Evolutionary conservation across 2,329 filamentous ascomycete genomes (phyloP).

Genomic region (Fusarium clavum): DNA sequence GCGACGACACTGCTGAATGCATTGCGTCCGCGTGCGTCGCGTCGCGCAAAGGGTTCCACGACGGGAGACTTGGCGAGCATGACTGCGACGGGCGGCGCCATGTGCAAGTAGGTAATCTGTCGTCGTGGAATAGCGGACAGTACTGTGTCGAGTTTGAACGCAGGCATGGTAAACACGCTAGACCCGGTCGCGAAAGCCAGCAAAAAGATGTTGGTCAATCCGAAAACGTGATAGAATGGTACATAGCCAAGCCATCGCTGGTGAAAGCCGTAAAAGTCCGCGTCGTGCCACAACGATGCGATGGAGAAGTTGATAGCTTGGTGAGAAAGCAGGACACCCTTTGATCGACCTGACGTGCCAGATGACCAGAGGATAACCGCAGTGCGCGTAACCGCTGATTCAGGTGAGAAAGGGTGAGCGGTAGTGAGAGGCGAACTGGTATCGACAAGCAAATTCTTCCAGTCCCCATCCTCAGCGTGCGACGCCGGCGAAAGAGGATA

Average conservation of each 20-base stretch:
- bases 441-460: conserved; percentile 67
- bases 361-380: conserved; percentile 61
- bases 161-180: conserved; percentile 75
- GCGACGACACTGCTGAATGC: conserved; percentile 68
- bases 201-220: conserved; percentile 68
- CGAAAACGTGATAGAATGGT: conserved; percentile 76
- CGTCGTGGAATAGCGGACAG: conserved; percentile 70
- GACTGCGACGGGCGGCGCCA: conserved; percentile 78
- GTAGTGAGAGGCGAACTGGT: conserved; percentile 61
- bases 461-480: conserved; percentile 56
- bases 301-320: conserved; percentile 72
- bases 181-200: conserved; percentile 64
- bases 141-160: conserved; percentile 75
- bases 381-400: conserved; percentile 65
- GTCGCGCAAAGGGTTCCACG: conserved; percentile 69
- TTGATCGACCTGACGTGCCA: conserved; percentile 78
- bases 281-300: conserved; percentile 60
- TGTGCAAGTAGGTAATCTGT: conserved; percentile 71
- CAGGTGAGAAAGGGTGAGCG: conserved; percentile 52
- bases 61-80: conserved; percentile 76
- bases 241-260: conserved; percentile 70
- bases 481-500: conserved; percentile 49
- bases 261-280: conserved; percentile 56
- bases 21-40: conserved; percentile 56
- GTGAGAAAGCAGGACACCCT: conserved; percentile 80